These are phyloP conservation scores for Pythium volutum DNA, from an alignment of 352 stramenopile genomes.

Conservation along the genomic window DNA sequence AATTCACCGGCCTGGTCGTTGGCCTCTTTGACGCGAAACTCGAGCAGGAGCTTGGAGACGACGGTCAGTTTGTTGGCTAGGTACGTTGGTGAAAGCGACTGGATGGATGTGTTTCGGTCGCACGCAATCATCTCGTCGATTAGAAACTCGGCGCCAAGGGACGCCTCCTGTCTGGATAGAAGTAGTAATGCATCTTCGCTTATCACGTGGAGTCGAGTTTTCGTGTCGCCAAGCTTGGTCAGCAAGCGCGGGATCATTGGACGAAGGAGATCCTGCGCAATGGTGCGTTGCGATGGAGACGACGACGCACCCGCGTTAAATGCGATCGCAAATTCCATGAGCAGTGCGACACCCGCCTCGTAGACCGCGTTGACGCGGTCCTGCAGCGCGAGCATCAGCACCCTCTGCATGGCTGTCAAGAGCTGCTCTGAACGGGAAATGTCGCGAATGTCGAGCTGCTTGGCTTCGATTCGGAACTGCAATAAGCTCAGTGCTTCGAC, in stretches of 20 bases:
- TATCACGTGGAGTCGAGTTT: conserved; percentile 61
- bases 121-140: conserved; percentile 70
- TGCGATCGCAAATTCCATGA: conserved; percentile 74
- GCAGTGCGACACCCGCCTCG: conserved; percentile 59
- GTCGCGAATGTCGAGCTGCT: conserved; percentile 44
- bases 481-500: conserved; percentile 78
- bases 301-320: conserved; percentile 32
- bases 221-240: conserved; percentile 72
- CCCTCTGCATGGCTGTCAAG: conserved; percentile 47
- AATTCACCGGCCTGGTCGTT: conserved; percentile 33
- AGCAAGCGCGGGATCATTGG: conserved; percentile 71
- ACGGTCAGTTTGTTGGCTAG: conserved; percentile 69
- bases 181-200: conserved; percentile 75
- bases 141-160: conserved; percentile 65
- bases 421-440: conserved; percentile 17
- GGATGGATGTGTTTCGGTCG: conserved; percentile 51
- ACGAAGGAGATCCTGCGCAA: conserved; percentile 47
- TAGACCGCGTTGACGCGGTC: conserved; percentile 79
- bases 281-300: conserved; percentile 5
- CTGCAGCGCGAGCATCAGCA: conserved; percentile 54
- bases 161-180: conserved; percentile 52
- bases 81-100: conserved; percentile 55
- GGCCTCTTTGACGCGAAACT: conserved; percentile 71
- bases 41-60: conserved; percentile 70
- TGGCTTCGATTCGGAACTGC: conserved; percentile 60